Percentiles rank a stretch among this genome's conserved stretches.
phyloP scores from a whole-genome alignment of 192 early-diverging fungal genomes.

The Coemansia sp. region DNA sequence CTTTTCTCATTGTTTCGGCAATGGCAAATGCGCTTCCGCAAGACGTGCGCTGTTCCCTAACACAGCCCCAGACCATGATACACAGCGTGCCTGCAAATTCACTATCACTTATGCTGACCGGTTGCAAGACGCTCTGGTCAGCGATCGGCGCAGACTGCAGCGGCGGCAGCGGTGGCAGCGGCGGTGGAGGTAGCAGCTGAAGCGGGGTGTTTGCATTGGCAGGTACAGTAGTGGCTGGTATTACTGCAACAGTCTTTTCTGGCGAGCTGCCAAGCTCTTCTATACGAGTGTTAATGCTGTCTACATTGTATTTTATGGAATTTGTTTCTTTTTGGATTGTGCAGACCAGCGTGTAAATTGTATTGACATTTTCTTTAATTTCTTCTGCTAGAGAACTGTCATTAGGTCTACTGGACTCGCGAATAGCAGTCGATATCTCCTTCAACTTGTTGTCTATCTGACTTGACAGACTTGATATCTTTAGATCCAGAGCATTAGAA shows the following conservation, averaged over 20 bases:
- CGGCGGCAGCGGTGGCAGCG: not conserved
- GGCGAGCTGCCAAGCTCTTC: not conserved
- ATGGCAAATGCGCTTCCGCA: conserved; percentile 22
- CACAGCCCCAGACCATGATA: conserved; percentile 10
- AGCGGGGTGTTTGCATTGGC: not conserved
- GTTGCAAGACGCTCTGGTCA: not conserved
- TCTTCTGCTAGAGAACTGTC: not conserved
- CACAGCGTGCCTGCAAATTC: conserved; percentile 3
- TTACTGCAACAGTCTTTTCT: not conserved
- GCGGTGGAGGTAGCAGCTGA: not conserved
- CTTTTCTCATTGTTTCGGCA: conserved; percentile 28
- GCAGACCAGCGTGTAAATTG: not conserved
- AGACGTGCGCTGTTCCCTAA: conserved; percentile 26
- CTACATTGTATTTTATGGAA: not conserved
- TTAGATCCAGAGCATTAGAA: conserved; percentile 4
- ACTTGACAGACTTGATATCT: not conserved
- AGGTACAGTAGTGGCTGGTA: not conserved
- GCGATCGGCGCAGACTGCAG: not conserved
- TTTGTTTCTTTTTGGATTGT: not conserved
- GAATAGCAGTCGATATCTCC: not conserved
- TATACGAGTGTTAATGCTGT: not conserved
- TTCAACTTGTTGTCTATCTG: conserved; percentile 6
- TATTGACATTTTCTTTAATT: not conserved
- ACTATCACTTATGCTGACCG: not conserved
- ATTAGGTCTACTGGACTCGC: not conserved